phyloP scores from a whole-genome alignment of 257 asterid genomes.

The Osmanthus fragrans region DNA sequence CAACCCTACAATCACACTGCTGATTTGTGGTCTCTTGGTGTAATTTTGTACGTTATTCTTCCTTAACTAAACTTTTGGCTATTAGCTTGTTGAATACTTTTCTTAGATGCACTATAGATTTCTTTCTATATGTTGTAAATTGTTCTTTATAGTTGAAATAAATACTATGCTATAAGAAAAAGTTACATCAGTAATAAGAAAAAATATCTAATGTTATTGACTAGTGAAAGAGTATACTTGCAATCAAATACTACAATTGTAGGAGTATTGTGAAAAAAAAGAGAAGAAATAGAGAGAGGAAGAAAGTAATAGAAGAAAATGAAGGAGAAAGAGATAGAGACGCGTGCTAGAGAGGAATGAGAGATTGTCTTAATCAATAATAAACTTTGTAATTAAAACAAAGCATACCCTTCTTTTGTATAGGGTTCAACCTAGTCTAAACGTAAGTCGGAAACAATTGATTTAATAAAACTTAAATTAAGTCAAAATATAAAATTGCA shows the following conservation, averaged over 20 bases:
- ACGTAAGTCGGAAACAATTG: background rate
- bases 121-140: background rate
- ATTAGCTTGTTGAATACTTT: background rate
- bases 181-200: background rate
- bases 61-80: conserved; percentile 2
- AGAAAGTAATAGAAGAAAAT: background rate
- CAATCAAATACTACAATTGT: background rate
- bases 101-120: background rate
- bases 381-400: background rate
- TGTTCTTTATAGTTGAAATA: background rate
- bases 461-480: too few relatives aligned
- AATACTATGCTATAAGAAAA: background rate
- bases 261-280: background rate
- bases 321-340: background rate
- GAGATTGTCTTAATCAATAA: background rate
- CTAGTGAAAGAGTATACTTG: background rate
- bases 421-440: background rate
- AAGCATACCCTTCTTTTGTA: background rate
- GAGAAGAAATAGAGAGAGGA: background rate
- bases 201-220: background rate
- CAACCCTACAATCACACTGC: conserved; percentile 99
- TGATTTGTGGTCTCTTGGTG: conserved; percentile 99
- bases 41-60: conserved; percentile 71
- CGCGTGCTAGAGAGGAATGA: background rate
- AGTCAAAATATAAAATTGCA: background rate